phyloP scores from a whole-genome alignment of 768 basidiomycete species.

The Pulveroboletus sp. region DNA sequence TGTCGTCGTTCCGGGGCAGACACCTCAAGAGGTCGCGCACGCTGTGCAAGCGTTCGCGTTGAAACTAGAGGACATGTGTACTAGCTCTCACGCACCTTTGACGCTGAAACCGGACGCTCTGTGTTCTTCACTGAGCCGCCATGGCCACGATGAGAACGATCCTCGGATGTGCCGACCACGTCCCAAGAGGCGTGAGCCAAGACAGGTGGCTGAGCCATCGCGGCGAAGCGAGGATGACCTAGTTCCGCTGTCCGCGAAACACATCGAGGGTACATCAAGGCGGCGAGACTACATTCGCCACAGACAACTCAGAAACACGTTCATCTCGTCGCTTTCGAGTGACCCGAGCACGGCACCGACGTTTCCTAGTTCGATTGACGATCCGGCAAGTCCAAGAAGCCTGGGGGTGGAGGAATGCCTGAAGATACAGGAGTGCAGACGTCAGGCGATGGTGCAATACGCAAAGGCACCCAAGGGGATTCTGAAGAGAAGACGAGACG shows the following conservation, averaged over 20 bases:
- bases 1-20: conserved; percentile 38
- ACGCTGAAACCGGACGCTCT: background rate
- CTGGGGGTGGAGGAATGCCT: conserved; percentile 24
- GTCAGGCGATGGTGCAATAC: conserved; percentile 27
- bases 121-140: conserved; percentile 1
- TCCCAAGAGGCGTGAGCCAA: conserved; percentile 8
- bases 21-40: conserved; percentile 18
- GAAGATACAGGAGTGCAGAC: conserved; percentile 23
- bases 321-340: conserved; percentile 23
- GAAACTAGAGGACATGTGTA: conserved; percentile 17
- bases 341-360: conserved; percentile 6
- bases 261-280: conserved; percentile 25
- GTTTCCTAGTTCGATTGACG: conserved; percentile 18
- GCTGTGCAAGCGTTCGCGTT: conserved; percentile 20
- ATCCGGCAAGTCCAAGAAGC: conserved; percentile 15
- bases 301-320: conserved; percentile 28
- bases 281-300: conserved; percentile 28
- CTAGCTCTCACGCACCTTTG: background rate
- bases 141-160: background rate
- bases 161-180: background rate
- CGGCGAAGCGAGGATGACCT: conserved; percentile 21
- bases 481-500: conserved; percentile 28
- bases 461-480: conserved; percentile 25
- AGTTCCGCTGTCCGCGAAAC: conserved; percentile 12
- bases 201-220: background rate